These are phyloP conservation scores for Eragrostis curvula DNA, from an alignment of 176 grass and related monocot genomes.

Conservation along the genomic window DNA sequence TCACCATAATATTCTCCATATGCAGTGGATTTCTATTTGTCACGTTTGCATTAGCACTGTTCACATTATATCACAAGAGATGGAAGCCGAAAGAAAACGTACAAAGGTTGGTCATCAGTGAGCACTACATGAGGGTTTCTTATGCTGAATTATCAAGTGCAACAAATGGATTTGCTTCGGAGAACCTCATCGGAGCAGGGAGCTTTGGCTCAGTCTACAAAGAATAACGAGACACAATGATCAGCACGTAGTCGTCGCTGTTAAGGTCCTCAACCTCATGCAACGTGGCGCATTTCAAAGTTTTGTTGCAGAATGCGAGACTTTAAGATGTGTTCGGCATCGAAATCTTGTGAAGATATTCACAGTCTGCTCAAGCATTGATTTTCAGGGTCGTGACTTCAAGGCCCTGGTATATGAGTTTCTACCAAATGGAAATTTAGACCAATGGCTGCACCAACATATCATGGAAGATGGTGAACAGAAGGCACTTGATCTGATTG, in stretches of 20 bases:
- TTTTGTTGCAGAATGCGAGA: too few relatives aligned
- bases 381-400: too few relatives aligned
- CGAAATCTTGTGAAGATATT: too few relatives aligned
- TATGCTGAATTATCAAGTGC: background rate
- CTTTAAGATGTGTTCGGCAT: too few relatives aligned
- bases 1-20: background rate
- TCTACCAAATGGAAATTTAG: too few relatives aligned
- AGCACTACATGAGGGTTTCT: background rate
- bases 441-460: too few relatives aligned
- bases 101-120: background rate
- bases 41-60: background rate
- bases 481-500: background rate
- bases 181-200: slow-evolving; percentile 14
- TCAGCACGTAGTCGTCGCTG: background rate
- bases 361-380: too few relatives aligned
- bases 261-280: slow-evolving; percentile 22
- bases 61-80: background rate
- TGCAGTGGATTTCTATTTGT: background rate
- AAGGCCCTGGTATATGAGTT: too few relatives aligned
- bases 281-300: too few relatives aligned
- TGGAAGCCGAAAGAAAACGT: background rate
- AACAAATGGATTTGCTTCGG: slow-evolving; percentile 15
- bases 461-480: too few relatives aligned
- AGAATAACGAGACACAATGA: background rate
- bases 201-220: background rate